Evolutionary conservation across 768 basidiomycete species (phyloP).

Genomic region (Terana coerulea): DNA sequence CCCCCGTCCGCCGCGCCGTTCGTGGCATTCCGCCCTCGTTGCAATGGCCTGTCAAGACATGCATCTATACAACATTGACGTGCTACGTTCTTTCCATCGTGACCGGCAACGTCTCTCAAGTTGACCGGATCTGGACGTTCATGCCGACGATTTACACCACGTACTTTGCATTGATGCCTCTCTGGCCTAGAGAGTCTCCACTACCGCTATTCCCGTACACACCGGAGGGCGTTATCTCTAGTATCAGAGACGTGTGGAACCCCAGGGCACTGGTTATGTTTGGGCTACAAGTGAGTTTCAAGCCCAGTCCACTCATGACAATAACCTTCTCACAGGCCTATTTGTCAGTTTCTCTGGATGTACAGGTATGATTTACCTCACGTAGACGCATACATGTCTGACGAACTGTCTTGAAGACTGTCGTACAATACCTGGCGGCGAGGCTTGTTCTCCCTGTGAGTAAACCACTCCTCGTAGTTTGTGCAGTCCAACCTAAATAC

Average conservation of each 20-base stretch:
- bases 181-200: conserved; percentile 38
- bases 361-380: conserved; percentile 35
- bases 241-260: conserved; percentile 45
- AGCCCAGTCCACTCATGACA: too few relatives aligned
- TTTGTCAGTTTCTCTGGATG: conserved; percentile 51
- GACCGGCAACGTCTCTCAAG: conserved; percentile 81
- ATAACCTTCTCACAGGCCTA: too few relatives aligned
- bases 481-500: too few relatives aligned
- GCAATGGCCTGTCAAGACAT: conserved; percentile 62
- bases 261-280: conserved; percentile 76
- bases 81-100: conserved; percentile 61
- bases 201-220: conserved; percentile 55
- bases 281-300: conserved; percentile 50
- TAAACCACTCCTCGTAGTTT: too few relatives aligned
- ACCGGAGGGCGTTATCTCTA: conserved; percentile 38
- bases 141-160: conserved; percentile 79
- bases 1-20: too few relatives aligned
- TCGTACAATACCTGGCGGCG: conserved; percentile 82
- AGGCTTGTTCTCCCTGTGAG: conserved; percentile 73
- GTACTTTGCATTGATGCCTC: conserved; percentile 76
- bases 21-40: conserved; percentile 23
- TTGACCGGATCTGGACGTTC: conserved; percentile 76
- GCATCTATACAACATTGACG: conserved; percentile 39
- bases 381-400: background rate
- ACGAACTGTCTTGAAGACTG: conserved; percentile 39